Base-by-base conservation (phyloP, 2,329 filamentous ascomycete species). In the Sporothrix dimorphospora region DNA sequence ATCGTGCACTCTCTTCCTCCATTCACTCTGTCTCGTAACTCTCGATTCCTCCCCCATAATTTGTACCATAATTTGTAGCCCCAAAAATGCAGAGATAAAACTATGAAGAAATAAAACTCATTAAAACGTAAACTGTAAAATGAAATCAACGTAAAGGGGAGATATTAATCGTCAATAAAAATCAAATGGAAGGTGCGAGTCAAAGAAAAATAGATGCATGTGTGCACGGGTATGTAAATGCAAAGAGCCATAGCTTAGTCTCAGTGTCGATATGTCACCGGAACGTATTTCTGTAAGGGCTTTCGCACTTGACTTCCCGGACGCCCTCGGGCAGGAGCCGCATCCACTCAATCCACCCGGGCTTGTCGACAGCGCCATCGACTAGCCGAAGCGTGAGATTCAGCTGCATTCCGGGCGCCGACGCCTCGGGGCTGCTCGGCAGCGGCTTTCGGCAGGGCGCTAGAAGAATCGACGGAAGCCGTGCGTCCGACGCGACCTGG, bases 321-420 rank as follows among this genome's bases (percentile, higher is more conserved):
- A 89, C 83, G 8, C 86, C 84, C 72, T 88, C 86, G 1, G 87
- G 87, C 83, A 89, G 86, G 76, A 86, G 80, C 27, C 87, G 84
- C 74, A 89, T 78, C 86, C 87, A 89, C 76, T 89, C 87, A 70
- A 84, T 81, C 87, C 87, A 88, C 71, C 80, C 84, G 68, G 89
- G 86, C 70, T 85, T 77, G 73, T 87, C 84, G 73, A 87, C 79
- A 40, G 82, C 82, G 30, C 87, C 85, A 53, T 88, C 86, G 2
- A 82, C 82, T 55, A 89, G 78, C 34, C 83, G 82, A 71, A 89
- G 82, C 11, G 83, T 85, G 8, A 89, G 77, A 69, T 83, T 84
- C 47, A 89, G 74, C 71, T 86, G 84, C 2, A 84, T 81, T 11
- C 81, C 81, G 12, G 77, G 75, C 8, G 71, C 73, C 53, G 74